Base-by-base conservation (phyloP, 345 rosid genomes). In the Durio zibethinus region DNA sequence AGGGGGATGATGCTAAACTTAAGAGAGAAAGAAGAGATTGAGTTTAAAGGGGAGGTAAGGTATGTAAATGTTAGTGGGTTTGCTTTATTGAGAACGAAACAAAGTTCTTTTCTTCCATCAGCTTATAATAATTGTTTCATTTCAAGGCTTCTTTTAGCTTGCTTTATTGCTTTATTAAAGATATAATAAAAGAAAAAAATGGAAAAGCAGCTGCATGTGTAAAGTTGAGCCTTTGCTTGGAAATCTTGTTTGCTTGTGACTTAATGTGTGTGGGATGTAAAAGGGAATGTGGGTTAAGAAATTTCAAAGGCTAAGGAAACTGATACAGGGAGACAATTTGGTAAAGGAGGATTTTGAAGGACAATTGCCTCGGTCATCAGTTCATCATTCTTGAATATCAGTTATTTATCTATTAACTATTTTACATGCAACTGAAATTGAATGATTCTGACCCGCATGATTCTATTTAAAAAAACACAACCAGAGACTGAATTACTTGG, bases 1-100 rank as follows among this genome's bases (percentile, higher is more conserved):
- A 83, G 88, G 69, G 3, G 77, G 70, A 77, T 72, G 64, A 88
- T 89, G 84, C 89, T 56, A 81, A 88, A 87, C 92, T 89, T 89
- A 57, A n/a, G 68, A 61, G 82, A 4, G 57, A 77, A 80, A 85
- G 85, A 63, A 76, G 85, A 52, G 63, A 35, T 54, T 74, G 81
- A 76, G 80, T 57, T 84, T 36, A 83, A 52, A 70, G 76, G 65
- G 69, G 83, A 82, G 84, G 89, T 60, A 89, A 87, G 87, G 89
- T 81, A 86, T 85, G 87, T 40, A 38, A 42, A 52, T 29, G 59
- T 14, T 66, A 40, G 87, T 86, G 88, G 85, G 84, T 31, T 87
- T 85, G 76, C 90, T 87, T 90, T 90, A 83, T 75, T 83, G 74
- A 54, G 75, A 73, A 70, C n/a, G 47, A 78, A 80, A 78, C 35